A percentile compares a stretch with the other conserved stretches of the same genome.
Conservation (phyloP, 2,329 filamentous ascomycete species). For the Thermoascus crustaceus region DNA sequence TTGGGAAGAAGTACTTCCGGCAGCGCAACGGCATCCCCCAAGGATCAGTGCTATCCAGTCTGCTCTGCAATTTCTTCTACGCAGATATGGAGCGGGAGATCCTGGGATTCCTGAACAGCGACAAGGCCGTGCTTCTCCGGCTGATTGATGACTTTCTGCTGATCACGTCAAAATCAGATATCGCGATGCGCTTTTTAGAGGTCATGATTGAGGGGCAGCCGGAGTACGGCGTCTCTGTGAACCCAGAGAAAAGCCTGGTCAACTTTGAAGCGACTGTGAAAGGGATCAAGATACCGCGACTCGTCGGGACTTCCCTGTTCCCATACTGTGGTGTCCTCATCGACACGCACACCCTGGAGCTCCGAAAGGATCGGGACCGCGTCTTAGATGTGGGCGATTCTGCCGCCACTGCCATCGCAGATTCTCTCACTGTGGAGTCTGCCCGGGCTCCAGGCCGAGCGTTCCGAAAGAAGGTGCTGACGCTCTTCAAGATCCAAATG, state of each 20-base stretch:
- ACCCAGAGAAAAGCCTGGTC: constrained; percentile 66
- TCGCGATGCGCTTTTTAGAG: constrained; percentile 65
- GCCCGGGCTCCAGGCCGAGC: constrained; percentile 63
- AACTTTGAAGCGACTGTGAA: constrained; percentile 66
- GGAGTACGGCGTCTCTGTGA: constrained; percentile 73
- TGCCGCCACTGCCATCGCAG: constrained; percentile 52
- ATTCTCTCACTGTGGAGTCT: constrained; percentile 72
- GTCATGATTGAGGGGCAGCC: constrained; percentile 73
- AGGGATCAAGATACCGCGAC: constrained; percentile 44
- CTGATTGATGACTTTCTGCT: constrained; percentile 91
- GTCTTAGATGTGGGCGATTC: constrained; percentile 35
- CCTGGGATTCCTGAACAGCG: constrained; percentile 55
- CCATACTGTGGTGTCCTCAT: constrained; percentile 84
- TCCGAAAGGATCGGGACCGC: constrained; percentile 59
- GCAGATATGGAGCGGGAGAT: constrained; percentile 68
- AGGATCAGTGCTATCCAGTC: constrained; percentile 76
- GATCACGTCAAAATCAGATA: constrained; percentile 60
- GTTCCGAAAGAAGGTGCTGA: constrained; percentile 71
- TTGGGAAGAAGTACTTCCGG: constrained; percentile 80
- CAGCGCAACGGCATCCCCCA: constrained; percentile 89
- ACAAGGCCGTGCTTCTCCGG: constrained; percentile 63
- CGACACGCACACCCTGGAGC: constrained; percentile 63
- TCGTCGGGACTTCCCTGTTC: constrained; percentile 48
- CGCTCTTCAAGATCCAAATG: constrained; percentile 72
- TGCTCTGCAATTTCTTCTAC: constrained; percentile 94